These are phyloP conservation scores for Leucosporidium yakuticum DNA, from an alignment of 768 basidiomycete genomes.

Conservation along the genomic window DNA sequence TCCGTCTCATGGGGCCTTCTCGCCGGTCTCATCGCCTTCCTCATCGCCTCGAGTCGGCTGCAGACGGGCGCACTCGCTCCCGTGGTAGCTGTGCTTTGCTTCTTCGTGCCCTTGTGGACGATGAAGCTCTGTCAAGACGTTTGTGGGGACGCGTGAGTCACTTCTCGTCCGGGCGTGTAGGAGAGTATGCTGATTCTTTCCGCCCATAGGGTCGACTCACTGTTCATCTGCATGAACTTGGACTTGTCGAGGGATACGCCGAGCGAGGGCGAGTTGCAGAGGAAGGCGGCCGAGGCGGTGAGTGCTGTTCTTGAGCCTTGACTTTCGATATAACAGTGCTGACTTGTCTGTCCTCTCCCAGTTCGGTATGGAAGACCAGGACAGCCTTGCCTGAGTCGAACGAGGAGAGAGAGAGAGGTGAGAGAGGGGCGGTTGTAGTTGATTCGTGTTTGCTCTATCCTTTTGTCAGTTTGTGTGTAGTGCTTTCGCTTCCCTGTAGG, in stretches of 20 bases:
- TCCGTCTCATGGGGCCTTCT: constrained; percentile 75
- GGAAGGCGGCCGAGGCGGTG: constrained; percentile 31
- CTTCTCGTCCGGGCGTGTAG: background rate
- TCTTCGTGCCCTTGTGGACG: constrained; percentile 29
- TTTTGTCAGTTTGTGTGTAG: no score
- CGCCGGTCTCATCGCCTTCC: constrained; percentile 71
- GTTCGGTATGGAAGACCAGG: no score
- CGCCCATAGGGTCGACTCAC: constrained; percentile 13
- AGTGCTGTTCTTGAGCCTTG: background rate
- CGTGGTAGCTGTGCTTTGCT: constrained; percentile 58
- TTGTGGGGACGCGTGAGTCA: constrained; percentile 19
- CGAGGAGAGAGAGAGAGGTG: no score
- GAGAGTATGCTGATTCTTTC: background rate
- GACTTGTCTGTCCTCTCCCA: no score
- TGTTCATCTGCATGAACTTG: constrained; percentile 15
- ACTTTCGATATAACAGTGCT: no score
- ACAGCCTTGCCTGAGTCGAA: no score
- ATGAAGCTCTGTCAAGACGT: constrained; percentile 17
- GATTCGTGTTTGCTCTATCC: no score
- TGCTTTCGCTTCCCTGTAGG: no score
- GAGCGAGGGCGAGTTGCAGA: constrained; percentile 11
- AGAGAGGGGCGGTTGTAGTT: no score
- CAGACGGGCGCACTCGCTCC: constrained; percentile 59
- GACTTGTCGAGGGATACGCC: constrained; percentile 22
- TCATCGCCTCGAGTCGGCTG: constrained; percentile 81